Percentiles rank a stretch among this genome's conserved stretches.
These are phyloP conservation scores for Kondoa malvinella DNA, from an alignment of 768 basidiomycete genomes.

Conservation along the genomic window DNA sequence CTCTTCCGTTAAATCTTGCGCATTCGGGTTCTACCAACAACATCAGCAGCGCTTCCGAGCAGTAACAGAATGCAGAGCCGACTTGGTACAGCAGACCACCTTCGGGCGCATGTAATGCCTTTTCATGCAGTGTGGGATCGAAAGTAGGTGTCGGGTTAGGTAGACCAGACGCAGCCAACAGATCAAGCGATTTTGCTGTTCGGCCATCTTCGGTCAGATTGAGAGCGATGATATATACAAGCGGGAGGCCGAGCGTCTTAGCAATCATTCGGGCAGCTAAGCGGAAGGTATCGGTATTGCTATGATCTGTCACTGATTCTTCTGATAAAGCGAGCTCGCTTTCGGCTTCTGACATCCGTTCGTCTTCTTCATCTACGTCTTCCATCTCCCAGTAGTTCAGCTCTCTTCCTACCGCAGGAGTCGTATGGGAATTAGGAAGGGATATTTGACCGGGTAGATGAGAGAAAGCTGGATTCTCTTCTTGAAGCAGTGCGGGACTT, in stretches of 20 bases:
- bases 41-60: not conserved
- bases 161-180: slow-evolving; percentile 21
- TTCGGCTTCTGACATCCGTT: not conserved
- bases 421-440: not conserved
- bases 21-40: not conserved
- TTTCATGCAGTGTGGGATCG: slow-evolving; percentile 24
- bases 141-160: slow-evolving; percentile 23
- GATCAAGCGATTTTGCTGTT: slow-evolving; percentile 7
- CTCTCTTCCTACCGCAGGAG: not conserved
- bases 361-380: not conserved
- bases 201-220: not conserved
- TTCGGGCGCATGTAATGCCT: slow-evolving; percentile 23
- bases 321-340: not conserved
- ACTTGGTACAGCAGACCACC: slow-evolving; percentile 25
- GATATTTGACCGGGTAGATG: not conserved
- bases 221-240: no score
- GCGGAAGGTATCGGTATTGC: not conserved
- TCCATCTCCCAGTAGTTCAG: not conserved
- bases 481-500: not conserved
- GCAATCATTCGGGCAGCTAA: slow-evolving; percentile 3
- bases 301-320: not conserved
- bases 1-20: not conserved
- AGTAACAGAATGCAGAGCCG: not conserved
- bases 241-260: not conserved
- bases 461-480: not conserved